Conservation (phyloP, 305 asterid genomes). For the Plantago lanceolata region DNA sequence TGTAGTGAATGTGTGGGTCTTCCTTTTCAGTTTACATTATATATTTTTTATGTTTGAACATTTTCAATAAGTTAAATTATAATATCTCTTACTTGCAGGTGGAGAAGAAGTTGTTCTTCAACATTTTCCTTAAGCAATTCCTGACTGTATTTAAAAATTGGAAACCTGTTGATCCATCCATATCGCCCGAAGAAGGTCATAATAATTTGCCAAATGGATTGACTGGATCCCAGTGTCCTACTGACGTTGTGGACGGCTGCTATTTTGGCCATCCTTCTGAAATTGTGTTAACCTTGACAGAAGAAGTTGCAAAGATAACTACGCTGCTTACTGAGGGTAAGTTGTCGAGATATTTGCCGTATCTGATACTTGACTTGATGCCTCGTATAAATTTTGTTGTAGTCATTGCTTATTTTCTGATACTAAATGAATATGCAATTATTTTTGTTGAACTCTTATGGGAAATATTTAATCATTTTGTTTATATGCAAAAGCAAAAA, state of each 20-base stretch:
- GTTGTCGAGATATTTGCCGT: constrained; percentile 34
- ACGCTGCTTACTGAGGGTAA: constrained; percentile 64
- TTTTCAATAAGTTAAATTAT: constrained; percentile 9
- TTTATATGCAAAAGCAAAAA: too few relatives aligned
- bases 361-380: constrained; percentile 23
- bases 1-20: constrained; percentile 18
- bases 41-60: constrained; percentile 17
- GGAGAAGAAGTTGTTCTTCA: constrained; percentile 64
- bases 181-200: constrained; percentile 44
- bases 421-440: not conserved
- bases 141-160: constrained; percentile 56
- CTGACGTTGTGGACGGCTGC: constrained; percentile 76
- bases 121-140: constrained; percentile 82
- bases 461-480: not conserved
- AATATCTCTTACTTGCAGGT: constrained; percentile 45
- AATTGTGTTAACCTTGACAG: constrained; percentile 51
- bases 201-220: constrained; percentile 23
- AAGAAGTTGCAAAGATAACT: constrained; percentile 57
- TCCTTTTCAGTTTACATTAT: constrained; percentile 9
- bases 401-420: not conserved
- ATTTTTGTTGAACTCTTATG: not conserved
- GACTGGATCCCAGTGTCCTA: constrained; percentile 35
- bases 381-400: constrained; percentile 22
- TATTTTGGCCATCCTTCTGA: constrained; percentile 86
- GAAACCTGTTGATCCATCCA: constrained; percentile 63